A percentile compares a stretch with the other conserved stretches of the same genome.
Evolutionary conservation across 768 basidiomycete genomes (phyloP).

Genomic region (Termitomyces sp.): DNA sequence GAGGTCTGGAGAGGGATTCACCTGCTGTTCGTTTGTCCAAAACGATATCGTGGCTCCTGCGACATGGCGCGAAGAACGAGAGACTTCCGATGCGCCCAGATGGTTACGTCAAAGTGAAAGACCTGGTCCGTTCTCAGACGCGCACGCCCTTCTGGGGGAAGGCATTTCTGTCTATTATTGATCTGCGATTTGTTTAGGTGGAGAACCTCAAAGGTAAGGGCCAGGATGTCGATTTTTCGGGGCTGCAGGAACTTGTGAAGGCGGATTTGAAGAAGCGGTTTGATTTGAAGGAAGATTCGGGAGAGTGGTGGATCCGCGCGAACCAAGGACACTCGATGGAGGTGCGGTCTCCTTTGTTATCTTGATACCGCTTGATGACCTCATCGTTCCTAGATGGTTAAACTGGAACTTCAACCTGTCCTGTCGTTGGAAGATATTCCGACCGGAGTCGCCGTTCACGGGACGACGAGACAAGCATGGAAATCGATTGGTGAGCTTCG

Average conservation of each 20-base stretch:
- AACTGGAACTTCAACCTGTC: slow-evolving; percentile 62
- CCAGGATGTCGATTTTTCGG: slow-evolving; percentile 42
- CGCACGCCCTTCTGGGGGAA: neutral
- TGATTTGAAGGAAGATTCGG: slow-evolving; percentile 49
- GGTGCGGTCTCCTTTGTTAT: slow-evolving; percentile 34
- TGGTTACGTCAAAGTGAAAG: slow-evolving; percentile 78
- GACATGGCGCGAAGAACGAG: slow-evolving; percentile 81
- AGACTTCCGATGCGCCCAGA: slow-evolving; percentile 73
- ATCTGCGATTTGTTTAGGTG: slow-evolving; percentile 46
- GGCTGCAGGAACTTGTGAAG: slow-evolving; percentile 58
- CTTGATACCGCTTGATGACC: neutral
- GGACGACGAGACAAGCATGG: slow-evolving; percentile 71
- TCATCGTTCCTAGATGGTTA: slow-evolving; percentile 45
- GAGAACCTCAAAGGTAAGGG: slow-evolving; percentile 60
- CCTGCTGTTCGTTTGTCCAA: slow-evolving; percentile 75
- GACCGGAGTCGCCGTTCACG: slow-evolving; percentile 71
- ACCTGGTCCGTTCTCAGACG: slow-evolving; percentile 54
- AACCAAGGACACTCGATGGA: slow-evolving; percentile 88
- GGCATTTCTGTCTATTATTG: no score
- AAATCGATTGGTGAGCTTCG: slow-evolving; percentile 50
- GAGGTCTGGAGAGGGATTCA: slow-evolving; percentile 58
- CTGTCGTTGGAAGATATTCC: slow-evolving; percentile 57
- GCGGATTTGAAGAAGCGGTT: slow-evolving; percentile 65
- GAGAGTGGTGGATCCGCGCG: slow-evolving; percentile 83
- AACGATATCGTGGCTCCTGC: slow-evolving; percentile 85